Base-by-base conservation (phyloP, 805 yeast genomes). In the Ogataea pini region DNA sequence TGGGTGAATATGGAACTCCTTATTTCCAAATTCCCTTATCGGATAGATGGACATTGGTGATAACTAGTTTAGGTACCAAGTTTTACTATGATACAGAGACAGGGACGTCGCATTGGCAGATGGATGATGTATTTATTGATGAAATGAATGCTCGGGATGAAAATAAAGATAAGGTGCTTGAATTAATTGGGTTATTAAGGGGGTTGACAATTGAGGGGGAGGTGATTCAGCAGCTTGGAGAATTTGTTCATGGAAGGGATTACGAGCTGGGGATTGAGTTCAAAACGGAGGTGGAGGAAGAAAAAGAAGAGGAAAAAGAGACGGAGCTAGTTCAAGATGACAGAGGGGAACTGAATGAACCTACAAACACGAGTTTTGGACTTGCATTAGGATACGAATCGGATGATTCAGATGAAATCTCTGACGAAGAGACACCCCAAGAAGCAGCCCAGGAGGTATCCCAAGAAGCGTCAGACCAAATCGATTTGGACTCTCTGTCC, bases 21-120 rank as follows among this genome's bases (percentile, higher is more conserved):
- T 42, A 44, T 22, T 51, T 54, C 24, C 31, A 47, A 28, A 39
- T 59, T 6, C 40, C 48, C 4, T 38, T 61, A 4, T 53, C 62
- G 1, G 48, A 49, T 4, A n/a, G 34, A 5, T 62, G 65, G 66
- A 9, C 34, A 2, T 31, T 61, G 31, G 36, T 63, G 2, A 56
- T 64, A 2, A 57, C 64, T 1, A 42, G 48, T 6, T 44, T 45
- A 1, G 68, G 67, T 1, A 45, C 47, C 36, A 55, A 62, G 47
- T 64, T 60, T 39, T 64, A 60, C 34, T 52, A 55, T 33, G 44
- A 59, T 38, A 40, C 19, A 0, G 25, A 19, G 2, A 12, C 41
- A 2, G 22, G 32, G 6, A 32, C 19, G 25, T 62, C 68, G 13
- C 20, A 33, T 7, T 64, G 69, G 69, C 63, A 58, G 34, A 31